Evolutionary conservation across 75 land plant species (phyloP).

Genomic region (Isoetes taiwanensis): DNA sequence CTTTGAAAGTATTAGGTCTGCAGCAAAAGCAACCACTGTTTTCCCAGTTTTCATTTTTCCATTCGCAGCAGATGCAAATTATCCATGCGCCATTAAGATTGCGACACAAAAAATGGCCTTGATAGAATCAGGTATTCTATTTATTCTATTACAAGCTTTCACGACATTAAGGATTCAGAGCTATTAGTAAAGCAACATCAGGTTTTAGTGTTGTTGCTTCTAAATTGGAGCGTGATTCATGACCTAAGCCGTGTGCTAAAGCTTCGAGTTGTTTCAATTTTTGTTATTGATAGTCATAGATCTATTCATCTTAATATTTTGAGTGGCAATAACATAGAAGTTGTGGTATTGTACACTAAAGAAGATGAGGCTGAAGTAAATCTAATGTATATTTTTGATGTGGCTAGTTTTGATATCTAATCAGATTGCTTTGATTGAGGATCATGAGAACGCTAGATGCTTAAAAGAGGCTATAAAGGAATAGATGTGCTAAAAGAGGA

Average conservation of each 20-base stretch:
- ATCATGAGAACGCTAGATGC: no score
- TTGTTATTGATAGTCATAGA: conserved; percentile 88
- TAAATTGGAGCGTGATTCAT: conserved; percentile 82
- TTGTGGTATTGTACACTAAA: conserved; percentile 52
- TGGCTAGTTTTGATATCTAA: no score
- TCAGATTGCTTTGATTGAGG: no score
- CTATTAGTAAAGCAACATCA: conserved; percentile 26
- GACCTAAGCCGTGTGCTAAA: conserved; percentile 44
- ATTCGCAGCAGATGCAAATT: conserved; percentile 67
- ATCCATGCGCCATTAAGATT: conserved; percentile 69
- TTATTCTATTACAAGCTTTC: conserved; percentile 64
- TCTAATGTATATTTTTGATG: conserved; percentile 58
- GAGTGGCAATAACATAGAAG: conserved; percentile 49
- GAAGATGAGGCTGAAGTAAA: conserved; percentile 81
- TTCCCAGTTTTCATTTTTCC: conserved; percentile 79
- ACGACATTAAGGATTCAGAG: conserved; percentile 36
- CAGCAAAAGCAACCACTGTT: conserved; percentile 35
- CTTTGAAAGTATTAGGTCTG: conserved; percentile 39
- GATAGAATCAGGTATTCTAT: conserved; percentile 76
- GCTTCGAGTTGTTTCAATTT: conserved; percentile 49
- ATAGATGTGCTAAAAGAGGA: no score
- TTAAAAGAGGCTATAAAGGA: no score
- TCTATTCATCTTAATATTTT: conserved; percentile 85
- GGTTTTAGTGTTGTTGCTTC: conserved; percentile 43
- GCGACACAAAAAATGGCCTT: conserved; percentile 48